Percentiles rank a stretch among this genome's conserved stretches.
These are phyloP conservation scores for Ophidiomyces ophidiicola DNA, from an alignment of 2,329 filamentous ascomycete genomes.

Conservation along the genomic window DNA sequence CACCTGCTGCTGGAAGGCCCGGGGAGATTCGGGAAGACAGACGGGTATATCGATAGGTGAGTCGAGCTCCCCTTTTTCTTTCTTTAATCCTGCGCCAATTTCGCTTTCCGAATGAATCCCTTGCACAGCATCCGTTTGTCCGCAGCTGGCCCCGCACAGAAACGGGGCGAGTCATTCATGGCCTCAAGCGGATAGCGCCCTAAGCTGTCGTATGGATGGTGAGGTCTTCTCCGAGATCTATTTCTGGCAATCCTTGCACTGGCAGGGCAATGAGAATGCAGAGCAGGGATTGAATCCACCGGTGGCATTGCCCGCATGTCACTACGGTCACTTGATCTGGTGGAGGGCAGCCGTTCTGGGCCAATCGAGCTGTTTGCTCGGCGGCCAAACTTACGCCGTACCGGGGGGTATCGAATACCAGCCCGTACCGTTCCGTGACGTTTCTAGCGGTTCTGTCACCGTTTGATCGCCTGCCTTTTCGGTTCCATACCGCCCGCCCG, in stretches of 20 bases:
- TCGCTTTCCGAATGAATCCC: slow-evolving; percentile 10
- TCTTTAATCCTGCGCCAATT: slow-evolving; percentile 19
- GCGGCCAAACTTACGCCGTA: slow-evolving; percentile 5
- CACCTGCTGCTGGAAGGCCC: slow-evolving; percentile 61
- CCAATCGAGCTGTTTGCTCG: slow-evolving; percentile 9
- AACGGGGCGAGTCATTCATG: slow-evolving; percentile 5
- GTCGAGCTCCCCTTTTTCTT: slow-evolving; percentile 28
- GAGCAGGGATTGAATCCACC: slow-evolving; percentile 18
- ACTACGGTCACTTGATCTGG: slow-evolving; percentile 49
- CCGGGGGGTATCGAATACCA: neutral
- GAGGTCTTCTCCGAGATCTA: slow-evolving; percentile 5
- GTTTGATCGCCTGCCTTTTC: neutral
- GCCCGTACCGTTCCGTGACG: neutral
- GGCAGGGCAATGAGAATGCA: slow-evolving; percentile 17
- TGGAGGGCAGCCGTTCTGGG: slow-evolving; percentile 23
- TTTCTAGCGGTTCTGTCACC: slow-evolving; percentile 3
- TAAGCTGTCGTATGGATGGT: slow-evolving; percentile 7
- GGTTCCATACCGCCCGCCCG: slow-evolving; percentile 4
- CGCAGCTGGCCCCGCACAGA: slow-evolving; percentile 4
- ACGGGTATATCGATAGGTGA: slow-evolving; percentile 85
- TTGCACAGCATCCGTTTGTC: slow-evolving; percentile 9
- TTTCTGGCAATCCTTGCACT: slow-evolving; percentile 11
- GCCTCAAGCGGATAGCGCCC: slow-evolving; percentile 3
- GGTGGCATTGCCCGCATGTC: slow-evolving; percentile 40
- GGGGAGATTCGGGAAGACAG: slow-evolving; percentile 58